These are phyloP conservation scores for Microsporum canis DNA, from an alignment of 2,329 filamentous ascomycete species.

Conservation along the genomic window DNA sequence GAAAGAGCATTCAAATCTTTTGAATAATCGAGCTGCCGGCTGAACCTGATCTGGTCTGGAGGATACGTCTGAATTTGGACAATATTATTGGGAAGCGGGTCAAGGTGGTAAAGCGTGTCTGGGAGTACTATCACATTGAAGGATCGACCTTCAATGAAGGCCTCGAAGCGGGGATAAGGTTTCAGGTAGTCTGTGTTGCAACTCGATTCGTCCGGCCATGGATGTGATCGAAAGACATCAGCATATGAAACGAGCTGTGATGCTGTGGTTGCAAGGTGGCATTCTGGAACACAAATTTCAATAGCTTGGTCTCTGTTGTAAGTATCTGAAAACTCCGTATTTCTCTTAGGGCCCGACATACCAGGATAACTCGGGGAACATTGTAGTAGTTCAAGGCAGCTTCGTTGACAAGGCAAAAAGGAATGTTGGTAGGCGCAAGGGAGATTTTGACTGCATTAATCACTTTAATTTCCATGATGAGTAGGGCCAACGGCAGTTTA, in stretches of 20 bases:
- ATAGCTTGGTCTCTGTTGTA: background rate
- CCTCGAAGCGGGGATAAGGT: constrained; percentile 8
- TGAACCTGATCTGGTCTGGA: constrained; percentile 8
- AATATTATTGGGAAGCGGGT: constrained; percentile 9
- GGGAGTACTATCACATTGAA: constrained; percentile 5
- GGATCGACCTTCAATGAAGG: constrained; percentile 8
- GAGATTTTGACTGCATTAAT: constrained; percentile 9
- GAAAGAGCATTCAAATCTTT: constrained; percentile 6
- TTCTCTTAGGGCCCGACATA: constrained; percentile 1
- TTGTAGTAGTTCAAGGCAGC: constrained; percentile 12
- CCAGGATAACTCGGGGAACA: constrained; percentile 6
- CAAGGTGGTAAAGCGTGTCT: constrained; percentile 10
- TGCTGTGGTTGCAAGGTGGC: constrained; percentile 3
- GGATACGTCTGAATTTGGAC: constrained; percentile 6
- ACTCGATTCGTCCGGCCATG: constrained; percentile 8
- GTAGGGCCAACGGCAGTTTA: background rate
- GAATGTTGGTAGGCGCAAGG: constrained; percentile 7
- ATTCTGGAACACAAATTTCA: constrained; percentile 11
- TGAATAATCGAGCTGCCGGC: constrained; percentile 10
- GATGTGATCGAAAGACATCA: constrained; percentile 9
- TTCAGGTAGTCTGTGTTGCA: constrained; percentile 2
- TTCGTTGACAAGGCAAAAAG: constrained; percentile 9
- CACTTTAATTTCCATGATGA: constrained; percentile 6
- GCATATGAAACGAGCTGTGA: constrained; percentile 9
- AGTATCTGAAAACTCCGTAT: background rate